Conservation (phyloP, 371 early-diverging fungal genomes). For the Apophysomyces sp. region DNA sequence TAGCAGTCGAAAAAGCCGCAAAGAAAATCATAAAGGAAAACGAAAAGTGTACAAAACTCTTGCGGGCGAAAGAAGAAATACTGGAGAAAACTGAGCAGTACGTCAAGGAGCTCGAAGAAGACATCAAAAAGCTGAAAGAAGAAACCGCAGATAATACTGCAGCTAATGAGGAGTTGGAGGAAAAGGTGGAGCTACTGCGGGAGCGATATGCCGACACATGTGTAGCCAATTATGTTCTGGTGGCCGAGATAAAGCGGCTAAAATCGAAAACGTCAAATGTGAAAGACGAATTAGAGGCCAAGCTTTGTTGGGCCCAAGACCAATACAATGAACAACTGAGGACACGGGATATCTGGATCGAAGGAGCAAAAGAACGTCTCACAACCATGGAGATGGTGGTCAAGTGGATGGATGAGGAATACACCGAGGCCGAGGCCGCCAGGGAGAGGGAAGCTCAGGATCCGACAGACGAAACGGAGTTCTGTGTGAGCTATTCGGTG, state of each 20-base stretch:
- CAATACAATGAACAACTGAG: not conserved
- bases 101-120: not conserved
- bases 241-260: not conserved
- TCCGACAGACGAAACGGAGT: not conserved
- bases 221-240: not conserved
- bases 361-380: not conserved
- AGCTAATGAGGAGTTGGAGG: not conserved
- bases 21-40: not conserved
- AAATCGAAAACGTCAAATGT: not conserved
- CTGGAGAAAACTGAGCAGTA: not conserved
- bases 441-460: not conserved
- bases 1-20: not conserved
- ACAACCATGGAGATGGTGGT: not conserved
- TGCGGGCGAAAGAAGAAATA: not conserved
- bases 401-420: not conserved
- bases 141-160: not conserved
- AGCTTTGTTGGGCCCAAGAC: not conserved
- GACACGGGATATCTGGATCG: not conserved
- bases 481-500: not conserved
- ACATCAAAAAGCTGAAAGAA: not conserved
- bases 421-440: not conserved
- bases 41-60: not conserved
- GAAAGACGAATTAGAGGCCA: not conserved
- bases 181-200: not conserved
- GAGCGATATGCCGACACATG: not conserved